Conservation (phyloP, 1,284 basidiomycete genomes). For the Afroboletus lepidellus region DNA sequence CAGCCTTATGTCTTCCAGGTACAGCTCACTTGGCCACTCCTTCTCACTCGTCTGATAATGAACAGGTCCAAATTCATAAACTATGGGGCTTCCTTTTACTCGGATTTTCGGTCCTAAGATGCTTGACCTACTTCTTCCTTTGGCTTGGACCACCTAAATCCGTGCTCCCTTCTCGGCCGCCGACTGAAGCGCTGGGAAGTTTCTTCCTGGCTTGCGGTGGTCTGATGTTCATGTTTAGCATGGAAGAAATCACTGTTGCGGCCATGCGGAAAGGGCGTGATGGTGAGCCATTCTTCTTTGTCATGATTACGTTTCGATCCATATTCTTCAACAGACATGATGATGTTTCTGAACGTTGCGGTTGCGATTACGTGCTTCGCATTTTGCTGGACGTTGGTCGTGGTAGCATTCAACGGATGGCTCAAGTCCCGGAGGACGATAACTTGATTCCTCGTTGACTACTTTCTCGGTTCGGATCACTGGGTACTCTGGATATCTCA, state of each 20-base stretch:
- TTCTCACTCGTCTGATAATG: conserved; percentile 7
- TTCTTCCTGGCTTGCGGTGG: conserved; percentile 90
- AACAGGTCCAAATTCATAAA: conserved; percentile 79
- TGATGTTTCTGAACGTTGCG: conserved; percentile 82
- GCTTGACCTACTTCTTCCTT: conserved; percentile 91
- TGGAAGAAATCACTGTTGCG: conserved; percentile 87
- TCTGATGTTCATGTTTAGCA: conserved; percentile 87
- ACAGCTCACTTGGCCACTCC: neutral
- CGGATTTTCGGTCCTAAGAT: conserved; percentile 74
- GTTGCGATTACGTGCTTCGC: conserved; percentile 82
- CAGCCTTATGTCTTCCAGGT: conserved; percentile 89
- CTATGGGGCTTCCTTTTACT: conserved; percentile 94
- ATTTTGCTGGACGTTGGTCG: conserved; percentile 74
- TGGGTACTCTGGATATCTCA: conserved; percentile 34
- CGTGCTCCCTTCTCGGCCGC: conserved; percentile 86
- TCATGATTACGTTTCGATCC: conserved; percentile 63
- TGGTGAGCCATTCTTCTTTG: conserved; percentile 48
- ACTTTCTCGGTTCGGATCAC: conserved; percentile 24
- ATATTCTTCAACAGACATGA: conserved; percentile 52
- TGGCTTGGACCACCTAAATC: conserved; percentile 80
- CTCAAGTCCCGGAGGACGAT: conserved; percentile 47
- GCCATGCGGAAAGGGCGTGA: conserved; percentile 91
- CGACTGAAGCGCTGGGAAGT: conserved; percentile 87
- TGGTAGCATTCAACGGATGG: conserved; percentile 81
- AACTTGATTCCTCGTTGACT: conserved; percentile 18